Conservation (phyloP, 2,329 filamentous ascomycete species). For the Aspergillus chevalieri region DNA sequence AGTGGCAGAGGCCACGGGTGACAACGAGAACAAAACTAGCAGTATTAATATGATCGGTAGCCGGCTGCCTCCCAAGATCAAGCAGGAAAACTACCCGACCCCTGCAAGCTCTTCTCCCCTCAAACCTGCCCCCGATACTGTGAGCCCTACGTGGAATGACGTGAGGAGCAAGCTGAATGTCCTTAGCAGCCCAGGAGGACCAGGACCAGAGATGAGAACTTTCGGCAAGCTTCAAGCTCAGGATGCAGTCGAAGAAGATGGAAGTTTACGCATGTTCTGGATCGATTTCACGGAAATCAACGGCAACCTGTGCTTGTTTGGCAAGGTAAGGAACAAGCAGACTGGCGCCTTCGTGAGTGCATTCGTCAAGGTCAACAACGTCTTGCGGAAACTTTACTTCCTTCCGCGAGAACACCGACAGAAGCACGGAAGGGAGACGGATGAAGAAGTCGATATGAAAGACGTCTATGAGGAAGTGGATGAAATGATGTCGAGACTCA, state of each 20-base stretch:
- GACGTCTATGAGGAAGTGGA: slow-evolving; percentile 90
- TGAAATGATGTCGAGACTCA: slow-evolving; percentile 76
- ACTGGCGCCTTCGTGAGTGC: slow-evolving; percentile 76
- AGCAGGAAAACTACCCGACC: slow-evolving; percentile 62
- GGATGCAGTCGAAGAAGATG: slow-evolving; percentile 88
- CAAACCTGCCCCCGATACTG: slow-evolving; percentile 51
- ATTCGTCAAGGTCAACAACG: slow-evolving; percentile 93
- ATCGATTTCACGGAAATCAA: slow-evolving; percentile 91
- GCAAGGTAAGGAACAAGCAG: slow-evolving; percentile 88
- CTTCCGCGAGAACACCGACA: slow-evolving; percentile 66
- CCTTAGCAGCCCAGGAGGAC: slow-evolving; percentile 66
- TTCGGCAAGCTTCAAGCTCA: slow-evolving; percentile 77
- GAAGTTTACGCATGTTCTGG: slow-evolving; percentile 92
- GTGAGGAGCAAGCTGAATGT: slow-evolving; percentile 83
- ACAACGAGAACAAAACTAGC: slow-evolving; percentile 54
- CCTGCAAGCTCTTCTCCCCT: slow-evolving; percentile 72
- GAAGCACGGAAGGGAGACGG: slow-evolving; percentile 59
- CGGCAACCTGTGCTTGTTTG: slow-evolving; percentile 86
- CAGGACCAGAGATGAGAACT: slow-evolving; percentile 50
- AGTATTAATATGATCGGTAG: slow-evolving; percentile 82
- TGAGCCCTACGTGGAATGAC: slow-evolving; percentile 84
- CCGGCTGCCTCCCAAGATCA: slow-evolving; percentile 67
- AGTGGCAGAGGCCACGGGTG: slow-evolving; percentile 67
- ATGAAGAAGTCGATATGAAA: slow-evolving; percentile 75
- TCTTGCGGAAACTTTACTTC: slow-evolving; percentile 87